phyloP scores from a whole-genome alignment of 1,284 basidiomycete genomes.

The Ceratobasidium theobromae region DNA sequence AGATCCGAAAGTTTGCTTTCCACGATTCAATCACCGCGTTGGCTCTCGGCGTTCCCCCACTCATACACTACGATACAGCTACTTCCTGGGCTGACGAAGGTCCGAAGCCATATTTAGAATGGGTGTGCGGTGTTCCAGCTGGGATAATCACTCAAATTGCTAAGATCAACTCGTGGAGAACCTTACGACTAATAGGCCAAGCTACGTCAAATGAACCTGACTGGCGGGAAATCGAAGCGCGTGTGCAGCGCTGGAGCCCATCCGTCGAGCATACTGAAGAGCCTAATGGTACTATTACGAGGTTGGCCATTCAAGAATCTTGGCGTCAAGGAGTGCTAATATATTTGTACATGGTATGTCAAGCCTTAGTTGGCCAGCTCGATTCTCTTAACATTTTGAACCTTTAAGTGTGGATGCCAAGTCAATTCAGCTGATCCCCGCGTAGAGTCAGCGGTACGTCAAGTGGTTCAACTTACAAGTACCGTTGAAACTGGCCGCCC shows the following conservation, averaged over 20 bases:
- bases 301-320: constrained; percentile 6
- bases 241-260: neutral
- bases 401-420: constrained; percentile 2
- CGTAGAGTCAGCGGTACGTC: neutral
- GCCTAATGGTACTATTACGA: neutral
- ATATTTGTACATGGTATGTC: constrained; percentile 21
- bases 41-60: neutral
- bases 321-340: constrained; percentile 10
- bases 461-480: neutral
- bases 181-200: neutral
- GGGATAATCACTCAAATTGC: neutral
- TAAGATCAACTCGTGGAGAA: constrained; percentile 2
- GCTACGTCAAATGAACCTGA: neutral
- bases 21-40: neutral
- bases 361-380: neutral
- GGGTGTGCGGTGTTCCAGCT: neutral
- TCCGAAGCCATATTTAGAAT: neutral
- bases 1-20: neutral
- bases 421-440: neutral
- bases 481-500: neutral
- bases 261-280: neutral
- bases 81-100: neutral
- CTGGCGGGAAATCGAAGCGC: neutral
- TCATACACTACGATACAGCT: constrained; percentile 5
- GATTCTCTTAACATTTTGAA: neutral